Evolutionary conservation across 208 protist species (phyloP), one percentile per base, ranked within the genome.

Genomic region (Jaenimonas drosophilae): DNA sequence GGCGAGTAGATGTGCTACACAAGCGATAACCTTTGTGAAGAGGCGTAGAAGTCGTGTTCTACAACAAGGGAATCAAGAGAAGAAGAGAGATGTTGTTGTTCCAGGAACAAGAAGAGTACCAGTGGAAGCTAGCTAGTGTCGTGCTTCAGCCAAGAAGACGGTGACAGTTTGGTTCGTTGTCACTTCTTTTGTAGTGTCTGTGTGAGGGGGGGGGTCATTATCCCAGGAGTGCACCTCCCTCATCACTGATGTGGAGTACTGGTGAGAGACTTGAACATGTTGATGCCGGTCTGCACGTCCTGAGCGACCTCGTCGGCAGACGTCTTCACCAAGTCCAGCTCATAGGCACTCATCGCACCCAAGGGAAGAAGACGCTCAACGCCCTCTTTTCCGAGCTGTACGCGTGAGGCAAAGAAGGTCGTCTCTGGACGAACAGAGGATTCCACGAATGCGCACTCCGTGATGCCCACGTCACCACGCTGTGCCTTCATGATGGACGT

Each of bases 381-480:
- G n/a, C 85, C 85, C 20, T 92, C 75, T 20, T 48, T 41, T 12
- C 89, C 89, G 31, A 97, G 62, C 44, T 70, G 61, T 17, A 95
- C 72, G 6, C 80, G 84, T 12, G 86, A 89, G 44, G 71, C 49
- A 59, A 96, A 96, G 58, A 88, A 93, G 9, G 76, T 67, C 34
- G 64, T 68, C 42, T 79, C 73, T 5, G 65, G 39, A 20, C 65
- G 48, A 48, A 90, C 66, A 16, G 70, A 70, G 36, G 70, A 85
- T 63, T 93, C 77, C 32, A 86, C 68, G 56, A 76, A 64, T 5
- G 71, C 53, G 53, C 84, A 93, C 72, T 93, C 84, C n/a, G 68
- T 57, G 36, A 93, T 80, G 36, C 80, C 79, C 1, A 61, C 30
- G 43, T 93, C 76, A 0, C 84, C 84, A 25, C 75, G 74, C 49